phyloP scores from a whole-genome alignment of 2,329 filamentous ascomycete species.

The Bipolaris cookei region DNA sequence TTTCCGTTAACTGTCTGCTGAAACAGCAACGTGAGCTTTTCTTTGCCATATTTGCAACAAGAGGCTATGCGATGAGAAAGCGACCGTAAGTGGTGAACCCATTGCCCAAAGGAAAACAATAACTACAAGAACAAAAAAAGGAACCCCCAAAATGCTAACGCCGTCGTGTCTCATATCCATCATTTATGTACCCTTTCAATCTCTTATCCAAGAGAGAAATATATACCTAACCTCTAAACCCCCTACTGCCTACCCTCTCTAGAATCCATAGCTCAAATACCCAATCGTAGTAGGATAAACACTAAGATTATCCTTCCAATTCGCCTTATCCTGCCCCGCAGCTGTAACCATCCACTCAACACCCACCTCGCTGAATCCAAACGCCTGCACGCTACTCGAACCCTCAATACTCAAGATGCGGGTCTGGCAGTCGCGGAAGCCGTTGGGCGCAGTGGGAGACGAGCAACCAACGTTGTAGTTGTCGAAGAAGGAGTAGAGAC shows the following conservation, averaged over 20 bases:
- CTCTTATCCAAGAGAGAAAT: neutral
- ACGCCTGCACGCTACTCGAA: slow-evolving; percentile 50
- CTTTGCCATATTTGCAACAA: neutral
- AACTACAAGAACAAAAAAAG: neutral
- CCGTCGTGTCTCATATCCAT: neutral
- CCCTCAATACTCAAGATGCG: slow-evolving; percentile 59
- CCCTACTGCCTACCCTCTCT: neutral
- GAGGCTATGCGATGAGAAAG: neutral
- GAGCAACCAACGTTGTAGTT: slow-evolving; percentile 60
- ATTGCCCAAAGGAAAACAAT: neutral
- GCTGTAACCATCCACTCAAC: slow-evolving; percentile 56
- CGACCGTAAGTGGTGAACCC: neutral
- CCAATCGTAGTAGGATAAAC: slow-evolving; percentile 47
- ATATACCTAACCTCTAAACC: neutral
- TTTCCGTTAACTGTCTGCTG: neutral
- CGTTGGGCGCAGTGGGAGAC: slow-evolving; percentile 31
- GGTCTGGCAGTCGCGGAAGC: slow-evolving; percentile 55
- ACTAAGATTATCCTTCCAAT: slow-evolving; percentile 57
- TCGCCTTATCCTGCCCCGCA: slow-evolving; percentile 53
- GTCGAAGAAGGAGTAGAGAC: slow-evolving; percentile 72
- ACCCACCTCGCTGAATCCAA: slow-evolving; percentile 58
- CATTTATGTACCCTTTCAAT: neutral
- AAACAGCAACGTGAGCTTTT: neutral
- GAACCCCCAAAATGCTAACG: no score
- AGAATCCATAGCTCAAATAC: slow-evolving; percentile 44